Conservation (phyloP, 352 stramenopile genomes). For the Phytophthora crassamura region DNA sequence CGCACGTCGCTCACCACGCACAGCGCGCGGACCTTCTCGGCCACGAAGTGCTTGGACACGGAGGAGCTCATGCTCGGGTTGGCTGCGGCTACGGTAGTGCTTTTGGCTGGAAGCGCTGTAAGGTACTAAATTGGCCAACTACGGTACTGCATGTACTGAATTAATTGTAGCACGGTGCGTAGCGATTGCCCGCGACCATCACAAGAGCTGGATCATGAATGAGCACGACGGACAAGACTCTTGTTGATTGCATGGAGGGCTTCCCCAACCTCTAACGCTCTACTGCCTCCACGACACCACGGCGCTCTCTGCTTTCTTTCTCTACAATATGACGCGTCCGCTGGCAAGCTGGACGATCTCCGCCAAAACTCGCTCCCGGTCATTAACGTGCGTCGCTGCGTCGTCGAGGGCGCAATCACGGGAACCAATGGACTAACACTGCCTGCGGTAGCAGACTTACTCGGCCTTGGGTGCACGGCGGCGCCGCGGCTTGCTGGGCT, state of each 20-base stretch:
- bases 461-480: constrained; percentile 75
- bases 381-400: constrained; percentile 5
- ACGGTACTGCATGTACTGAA: neutral
- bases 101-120: neutral
- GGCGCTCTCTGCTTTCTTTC: constrained; percentile 24
- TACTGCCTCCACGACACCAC: constrained; percentile 32
- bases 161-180: too few species aligned
- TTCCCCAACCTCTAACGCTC: constrained; percentile 31
- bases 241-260: constrained; percentile 15
- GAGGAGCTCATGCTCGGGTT: constrained; percentile 34
- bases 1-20: constrained; percentile 69
- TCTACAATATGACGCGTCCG: constrained; percentile 31
- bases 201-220: too few species aligned
- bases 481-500: constrained; percentile 51
- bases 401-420: constrained; percentile 28
- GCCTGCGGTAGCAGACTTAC: constrained; percentile 25
- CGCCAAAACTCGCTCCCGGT: constrained; percentile 16
- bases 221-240: too few species aligned
- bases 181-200: too few species aligned
- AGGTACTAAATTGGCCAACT: neutral
- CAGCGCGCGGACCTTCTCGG: constrained; percentile 65
- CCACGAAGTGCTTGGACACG: constrained; percentile 70
- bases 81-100: too few species aligned
- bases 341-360: constrained; percentile 14
- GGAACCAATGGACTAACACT: constrained; percentile 11